Evolutionary conservation across 108 stramenopile genomes (phyloP).

Genomic region (Craspedostauros australis): DNA sequence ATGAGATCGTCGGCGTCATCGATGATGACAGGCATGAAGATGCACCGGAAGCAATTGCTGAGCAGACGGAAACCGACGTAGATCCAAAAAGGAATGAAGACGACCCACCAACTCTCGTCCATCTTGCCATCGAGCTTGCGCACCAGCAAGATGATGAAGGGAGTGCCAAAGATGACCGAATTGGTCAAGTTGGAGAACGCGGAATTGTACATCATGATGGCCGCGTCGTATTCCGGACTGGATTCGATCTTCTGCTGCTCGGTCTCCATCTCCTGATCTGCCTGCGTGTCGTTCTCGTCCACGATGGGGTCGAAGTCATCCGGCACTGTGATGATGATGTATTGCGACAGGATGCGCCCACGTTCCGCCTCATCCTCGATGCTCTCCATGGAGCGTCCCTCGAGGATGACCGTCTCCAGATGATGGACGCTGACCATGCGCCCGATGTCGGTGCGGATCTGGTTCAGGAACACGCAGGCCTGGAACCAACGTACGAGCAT

Average conservation of each 20-base stretch:
- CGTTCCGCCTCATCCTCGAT: conserved; percentile 58
- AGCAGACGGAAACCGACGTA: conserved; percentile 39
- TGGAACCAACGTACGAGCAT: conserved; percentile 27
- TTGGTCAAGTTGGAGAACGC: conserved; percentile 24
- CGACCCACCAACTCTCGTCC: conserved; percentile 56
- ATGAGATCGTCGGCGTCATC: conserved; percentile 44
- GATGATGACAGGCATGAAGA: conserved; percentile 33
- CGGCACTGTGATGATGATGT: conserved; percentile 33
- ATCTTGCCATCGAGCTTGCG: conserved; percentile 54
- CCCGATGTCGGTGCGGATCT: conserved; percentile 22
- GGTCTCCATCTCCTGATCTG: conserved; percentile 25
- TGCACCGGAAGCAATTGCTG: conserved; percentile 40
- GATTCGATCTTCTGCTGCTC: conserved; percentile 52
- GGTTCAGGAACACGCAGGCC: conserved; percentile 18
- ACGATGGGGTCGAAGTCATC: conserved; percentile 32
- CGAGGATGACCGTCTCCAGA: conserved; percentile 42
- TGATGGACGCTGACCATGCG: conserved; percentile 63
- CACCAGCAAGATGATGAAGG: conserved; percentile 56
- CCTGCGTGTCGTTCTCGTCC: background rate
- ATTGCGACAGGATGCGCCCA: conserved; percentile 18
- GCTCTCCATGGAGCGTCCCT: conserved; percentile 44
- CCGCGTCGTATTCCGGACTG: conserved; percentile 59
- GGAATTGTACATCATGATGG: conserved; percentile 32
- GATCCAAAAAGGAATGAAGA: conserved; percentile 67
- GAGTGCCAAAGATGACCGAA: conserved; percentile 46